Evolutionary conservation across 75 land plant species (phyloP).

Genomic region (Selaginella moellendorffii): DNA sequence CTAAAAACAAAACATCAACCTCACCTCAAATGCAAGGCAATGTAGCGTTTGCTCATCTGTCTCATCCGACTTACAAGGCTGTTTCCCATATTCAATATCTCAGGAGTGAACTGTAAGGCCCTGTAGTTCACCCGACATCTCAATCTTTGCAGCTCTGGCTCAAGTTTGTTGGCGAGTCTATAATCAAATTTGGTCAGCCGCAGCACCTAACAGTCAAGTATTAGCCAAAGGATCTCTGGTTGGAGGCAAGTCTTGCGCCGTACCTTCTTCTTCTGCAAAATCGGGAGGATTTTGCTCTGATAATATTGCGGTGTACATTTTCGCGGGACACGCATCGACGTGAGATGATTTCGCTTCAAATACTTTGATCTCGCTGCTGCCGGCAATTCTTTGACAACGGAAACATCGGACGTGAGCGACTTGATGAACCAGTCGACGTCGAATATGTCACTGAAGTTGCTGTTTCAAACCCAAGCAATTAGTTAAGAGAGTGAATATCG

Average conservation of each 20-base stretch:
- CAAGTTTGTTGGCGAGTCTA: slow-evolving; percentile 67
- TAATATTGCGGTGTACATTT: slow-evolving; percentile 75
- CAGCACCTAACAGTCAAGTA: slow-evolving; percentile 41
- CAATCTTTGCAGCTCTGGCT: slow-evolving; percentile 75
- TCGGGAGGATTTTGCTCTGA: slow-evolving; percentile 61
- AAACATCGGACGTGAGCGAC: slow-evolving; percentile 65
- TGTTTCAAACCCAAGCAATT: slow-evolving; percentile 17
- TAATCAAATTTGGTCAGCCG: slow-evolving; percentile 95
- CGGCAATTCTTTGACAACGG: slow-evolving; percentile 65
- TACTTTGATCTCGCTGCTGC: not conserved
- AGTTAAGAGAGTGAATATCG: not conserved
- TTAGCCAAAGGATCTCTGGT: not conserved
- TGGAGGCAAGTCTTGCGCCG: slow-evolving; percentile 34
- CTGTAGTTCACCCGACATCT: slow-evolving; percentile 87
- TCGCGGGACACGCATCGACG: slow-evolving; percentile 84
- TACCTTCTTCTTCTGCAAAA: slow-evolving; percentile 66
- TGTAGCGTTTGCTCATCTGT: slow-evolving; percentile 50
- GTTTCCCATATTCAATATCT: slow-evolving; percentile 52
- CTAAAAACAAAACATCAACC: not conserved
- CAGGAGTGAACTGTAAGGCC: slow-evolving; percentile 66
- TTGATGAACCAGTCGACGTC: slow-evolving; percentile 89
- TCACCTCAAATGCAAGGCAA: slow-evolving; percentile 93
- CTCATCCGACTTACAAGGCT: slow-evolving; percentile 61
- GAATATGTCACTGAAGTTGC: slow-evolving; percentile 79
- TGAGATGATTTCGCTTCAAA: slow-evolving; percentile 36